Base-by-base conservation (phyloP, 1,284 basidiomycete genomes). In the Anthracocystis setariae region DNA sequence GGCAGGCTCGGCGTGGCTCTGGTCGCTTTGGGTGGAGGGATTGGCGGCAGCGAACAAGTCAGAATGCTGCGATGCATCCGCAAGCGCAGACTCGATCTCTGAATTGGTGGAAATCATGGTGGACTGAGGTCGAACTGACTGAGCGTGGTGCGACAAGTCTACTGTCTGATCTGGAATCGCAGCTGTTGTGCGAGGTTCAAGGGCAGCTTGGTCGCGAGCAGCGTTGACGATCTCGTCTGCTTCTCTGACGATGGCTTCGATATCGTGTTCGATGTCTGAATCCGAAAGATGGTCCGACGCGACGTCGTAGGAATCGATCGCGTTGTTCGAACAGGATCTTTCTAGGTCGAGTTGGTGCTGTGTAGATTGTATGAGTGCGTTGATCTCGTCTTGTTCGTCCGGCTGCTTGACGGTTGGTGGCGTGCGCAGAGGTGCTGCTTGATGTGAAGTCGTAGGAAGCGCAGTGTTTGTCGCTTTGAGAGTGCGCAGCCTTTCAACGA, bases 381-480 rank as follows among this genome's bases (percentile, higher is more conserved):
- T 57, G 50, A 73, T 52, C 35, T 68, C 53, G 60, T 68, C 70
- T 47, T 68, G 60, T 24, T 67, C 64, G 64, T 59, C 55, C 3
- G 37, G 42, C 9, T 44, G 23, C 9, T 46, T 20, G 40, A 42
- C 8, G 3, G 40, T 21, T 10, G 23, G 7, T 15, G 9, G 10
- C 3, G 40, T 42, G 12, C 17, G 38, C 3, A 4, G 40, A 8
- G 40, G 7, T 25, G 17, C 27, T 46, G 24, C 46, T 33, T 20
- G 52, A n/a, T n/a, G n/a, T n/a, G n/a, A n/a, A n/a, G n/a, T n/a
- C n/a, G n/a, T n/a, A n/a, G 5, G 12, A 12, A 12, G 46, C 0
- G 50, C 3, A 32, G 39, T 1, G 15, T 47, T 25, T 18, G 23
- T 10, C 13, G 53, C 27, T 2, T 56, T 48, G 12, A 67, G 64